Percentiles rank a stretch among this genome's conserved stretches.
These are phyloP conservation scores for Cicer yamashitae DNA, from an alignment of 306 rosid genomes.

Conservation along the genomic window DNA sequence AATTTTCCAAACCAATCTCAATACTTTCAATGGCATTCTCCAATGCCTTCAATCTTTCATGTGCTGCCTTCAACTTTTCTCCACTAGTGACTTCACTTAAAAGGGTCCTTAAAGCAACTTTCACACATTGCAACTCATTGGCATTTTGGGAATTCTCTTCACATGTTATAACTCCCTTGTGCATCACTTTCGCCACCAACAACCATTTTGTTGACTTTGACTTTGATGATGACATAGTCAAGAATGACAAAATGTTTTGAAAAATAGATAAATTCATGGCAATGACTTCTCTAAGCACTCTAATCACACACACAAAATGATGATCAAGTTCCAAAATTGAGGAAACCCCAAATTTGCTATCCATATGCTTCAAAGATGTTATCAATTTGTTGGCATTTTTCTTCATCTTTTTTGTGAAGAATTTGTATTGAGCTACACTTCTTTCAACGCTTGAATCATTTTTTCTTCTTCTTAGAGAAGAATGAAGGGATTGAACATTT, in stretches of 20 bases:
- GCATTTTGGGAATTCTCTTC: conserved; percentile 44
- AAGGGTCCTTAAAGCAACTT: conserved; percentile 45
- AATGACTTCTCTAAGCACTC: conserved; percentile 53
- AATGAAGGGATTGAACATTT: conserved; percentile 60
- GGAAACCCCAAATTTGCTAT: conserved; percentile 48
- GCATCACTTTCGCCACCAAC: conserved; percentile 60
- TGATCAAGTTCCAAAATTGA: conserved; percentile 48
- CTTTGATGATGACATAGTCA: conserved; percentile 49
- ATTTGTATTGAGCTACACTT: conserved; percentile 49
- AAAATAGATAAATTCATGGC: conserved; percentile 47
- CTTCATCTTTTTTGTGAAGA: conserved; percentile 65
- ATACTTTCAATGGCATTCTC: conserved; percentile 57
- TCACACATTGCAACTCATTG: conserved; percentile 59
- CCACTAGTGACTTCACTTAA: conserved; percentile 29
- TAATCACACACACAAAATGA: conserved; percentile 48
- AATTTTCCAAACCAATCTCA: conserved; percentile 62
- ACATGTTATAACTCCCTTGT: conserved; percentile 55
- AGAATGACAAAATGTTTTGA: conserved; percentile 52
- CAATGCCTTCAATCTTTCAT: conserved; percentile 56
- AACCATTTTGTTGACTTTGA: conserved; percentile 54
- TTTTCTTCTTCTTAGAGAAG: conserved; percentile 71
- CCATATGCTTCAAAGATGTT: conserved; percentile 53
- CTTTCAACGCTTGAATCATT: conserved; percentile 56
- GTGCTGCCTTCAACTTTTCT: conserved; percentile 49
- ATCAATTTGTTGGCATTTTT: conserved; percentile 59